Conservation (phyloP, 73 alveolate genomes). For the Stentor coeruleus region DNA sequence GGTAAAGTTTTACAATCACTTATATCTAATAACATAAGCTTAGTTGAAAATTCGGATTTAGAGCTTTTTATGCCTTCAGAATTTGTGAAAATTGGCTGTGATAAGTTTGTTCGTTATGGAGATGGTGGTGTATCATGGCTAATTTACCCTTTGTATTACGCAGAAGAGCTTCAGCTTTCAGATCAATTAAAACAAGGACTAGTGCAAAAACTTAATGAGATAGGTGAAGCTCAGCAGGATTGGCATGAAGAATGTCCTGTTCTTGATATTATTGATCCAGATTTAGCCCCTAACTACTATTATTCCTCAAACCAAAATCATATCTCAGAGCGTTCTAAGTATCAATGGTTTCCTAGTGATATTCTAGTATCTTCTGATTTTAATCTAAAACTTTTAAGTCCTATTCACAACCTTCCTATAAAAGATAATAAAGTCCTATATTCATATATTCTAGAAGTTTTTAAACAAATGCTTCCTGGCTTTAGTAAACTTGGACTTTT, state of each 20-base stretch:
- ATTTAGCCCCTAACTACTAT: constrained; percentile 9
- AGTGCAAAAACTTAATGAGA: not conserved
- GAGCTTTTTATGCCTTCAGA: too few species aligned
- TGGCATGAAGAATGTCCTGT: constrained; percentile 7
- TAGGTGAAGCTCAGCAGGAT: not conserved
- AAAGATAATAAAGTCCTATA: not conserved
- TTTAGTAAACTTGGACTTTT: not conserved
- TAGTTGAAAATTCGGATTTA: too few species aligned
- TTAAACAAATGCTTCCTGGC: constrained; percentile 16
- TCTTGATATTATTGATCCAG: constrained; percentile 17
- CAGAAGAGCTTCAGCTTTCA: not conserved
- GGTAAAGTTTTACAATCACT: too few species aligned
- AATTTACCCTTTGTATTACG: not conserved
- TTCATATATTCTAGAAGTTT: not conserved
- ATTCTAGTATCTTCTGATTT: not conserved
- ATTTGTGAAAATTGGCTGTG: not conserved
- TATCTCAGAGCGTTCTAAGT: not conserved
- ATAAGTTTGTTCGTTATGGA: not conserved
- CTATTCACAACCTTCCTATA: not conserved
- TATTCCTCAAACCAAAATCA: not conserved
- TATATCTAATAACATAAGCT: too few species aligned
- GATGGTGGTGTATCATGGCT: not conserved
- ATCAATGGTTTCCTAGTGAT: constrained; percentile 18
- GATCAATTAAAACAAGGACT: too few species aligned
- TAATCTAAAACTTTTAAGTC: not conserved